Conservation (phyloP, 768 basidiomycete genomes). For the Xerocomellus amylosporus region DNA sequence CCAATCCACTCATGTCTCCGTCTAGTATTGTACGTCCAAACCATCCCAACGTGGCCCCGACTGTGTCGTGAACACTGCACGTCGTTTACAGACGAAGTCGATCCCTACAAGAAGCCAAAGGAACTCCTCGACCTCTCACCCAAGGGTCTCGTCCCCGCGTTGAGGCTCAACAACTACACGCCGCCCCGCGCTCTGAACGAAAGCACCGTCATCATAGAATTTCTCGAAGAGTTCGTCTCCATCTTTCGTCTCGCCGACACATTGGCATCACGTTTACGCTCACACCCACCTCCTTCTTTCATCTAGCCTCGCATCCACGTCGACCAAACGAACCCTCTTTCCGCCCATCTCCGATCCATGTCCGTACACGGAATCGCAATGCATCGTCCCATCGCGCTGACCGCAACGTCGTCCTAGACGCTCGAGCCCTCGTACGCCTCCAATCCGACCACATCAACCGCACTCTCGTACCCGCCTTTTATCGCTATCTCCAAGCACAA, state of each 20-base stretch:
- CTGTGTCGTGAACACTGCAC: background rate
- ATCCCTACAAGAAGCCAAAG: conserved; percentile 78
- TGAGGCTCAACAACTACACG: conserved; percentile 50
- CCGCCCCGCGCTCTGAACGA: conserved; percentile 71
- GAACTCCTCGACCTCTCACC: conserved; percentile 81
- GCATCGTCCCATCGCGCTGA: background rate
- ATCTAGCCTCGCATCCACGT: conserved; percentile 47
- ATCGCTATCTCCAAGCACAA: conserved; percentile 72
- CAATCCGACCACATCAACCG: conserved; percentile 69
- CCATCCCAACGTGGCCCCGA: background rate
- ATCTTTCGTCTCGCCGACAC: background rate
- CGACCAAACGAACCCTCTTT: conserved; percentile 50
- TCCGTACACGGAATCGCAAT: conserved; percentile 27
- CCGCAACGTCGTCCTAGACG: conserved; percentile 41
- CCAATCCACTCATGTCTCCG: background rate
- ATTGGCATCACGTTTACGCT: no score
- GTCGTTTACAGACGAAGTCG: conserved; percentile 59
- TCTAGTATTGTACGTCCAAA: conserved; percentile 39
- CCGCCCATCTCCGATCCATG: conserved; percentile 61
- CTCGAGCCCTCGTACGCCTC: conserved; percentile 62
- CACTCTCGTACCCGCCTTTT: conserved; percentile 65
- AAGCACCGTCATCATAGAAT: conserved; percentile 77
- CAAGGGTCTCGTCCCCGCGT: conserved; percentile 75
- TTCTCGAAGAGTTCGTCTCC: conserved; percentile 63
- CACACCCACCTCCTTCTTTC: background rate